Percentiles rank a stretch among this genome's conserved stretches.
These are phyloP conservation scores for Vigna mungo DNA, from an alignment of 306 rosid species.

Conservation along the genomic window DNA sequence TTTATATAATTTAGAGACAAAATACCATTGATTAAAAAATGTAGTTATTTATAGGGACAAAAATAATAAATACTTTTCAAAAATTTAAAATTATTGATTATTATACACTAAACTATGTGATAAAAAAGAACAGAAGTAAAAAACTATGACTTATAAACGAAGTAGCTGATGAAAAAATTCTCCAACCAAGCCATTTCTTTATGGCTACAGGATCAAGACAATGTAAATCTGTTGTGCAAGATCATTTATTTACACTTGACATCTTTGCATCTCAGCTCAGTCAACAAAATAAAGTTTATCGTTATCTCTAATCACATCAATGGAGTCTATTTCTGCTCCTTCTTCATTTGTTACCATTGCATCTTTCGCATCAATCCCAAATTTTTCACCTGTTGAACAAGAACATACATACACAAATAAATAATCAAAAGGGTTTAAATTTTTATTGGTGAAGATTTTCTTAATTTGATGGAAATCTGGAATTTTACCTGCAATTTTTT, in stretches of 20 bases:
- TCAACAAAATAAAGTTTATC: constrained; percentile 73
- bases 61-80: too few species aligned
- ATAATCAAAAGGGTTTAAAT: too few species aligned
- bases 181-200: constrained; percentile 22
- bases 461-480: constrained; percentile 15
- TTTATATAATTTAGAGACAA: too few species aligned
- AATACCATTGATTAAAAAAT: too few species aligned
- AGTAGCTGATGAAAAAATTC: background rate
- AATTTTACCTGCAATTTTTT: constrained; percentile 71
- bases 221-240: background rate
- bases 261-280: constrained; percentile 36
- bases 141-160: constrained; percentile 5
- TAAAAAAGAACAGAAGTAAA: background rate
- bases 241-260: constrained; percentile 36
- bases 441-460: background rate
- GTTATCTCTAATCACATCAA: constrained; percentile 86
- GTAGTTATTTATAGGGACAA: too few species aligned
- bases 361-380: constrained; percentile 65
- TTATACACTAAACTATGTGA: too few species aligned
- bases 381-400: constrained; percentile 64
- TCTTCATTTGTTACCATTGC: constrained; percentile 68
- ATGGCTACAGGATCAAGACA: constrained; percentile 15
- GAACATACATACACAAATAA: constrained; percentile 19
- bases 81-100: too few species aligned
- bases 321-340: constrained; percentile 78